Percentiles rank a stretch among this genome's conserved stretches.
Evolutionary conservation across 2,329 filamentous ascomycete genomes (phyloP).

Genomic region (Penicillium sp.): DNA sequence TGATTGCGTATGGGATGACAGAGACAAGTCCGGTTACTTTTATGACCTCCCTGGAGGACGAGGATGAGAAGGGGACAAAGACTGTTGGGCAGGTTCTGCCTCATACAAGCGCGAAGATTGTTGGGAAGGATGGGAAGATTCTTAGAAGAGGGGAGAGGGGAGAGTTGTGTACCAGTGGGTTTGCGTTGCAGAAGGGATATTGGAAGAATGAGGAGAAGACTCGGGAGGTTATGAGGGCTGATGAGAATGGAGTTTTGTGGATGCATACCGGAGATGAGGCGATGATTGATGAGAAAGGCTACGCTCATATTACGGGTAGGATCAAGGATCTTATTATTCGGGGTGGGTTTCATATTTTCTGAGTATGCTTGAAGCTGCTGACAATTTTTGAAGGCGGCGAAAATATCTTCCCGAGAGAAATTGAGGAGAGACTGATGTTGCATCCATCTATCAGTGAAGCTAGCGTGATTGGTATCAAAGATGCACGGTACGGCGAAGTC

Average conservation of each 20-base stretch:
- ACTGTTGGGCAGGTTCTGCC: constrained; percentile 25
- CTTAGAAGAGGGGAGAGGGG: background rate
- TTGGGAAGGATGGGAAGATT: background rate
- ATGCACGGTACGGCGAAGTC: constrained; percentile 49
- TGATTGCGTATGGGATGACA: background rate
- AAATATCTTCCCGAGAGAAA: constrained; percentile 68
- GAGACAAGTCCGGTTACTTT: constrained; percentile 5
- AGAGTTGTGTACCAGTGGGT: constrained; percentile 47
- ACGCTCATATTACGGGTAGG: constrained; percentile 67
- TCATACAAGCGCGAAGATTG: background rate
- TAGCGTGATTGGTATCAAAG: constrained; percentile 61
- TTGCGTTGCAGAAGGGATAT: constrained; percentile 61
- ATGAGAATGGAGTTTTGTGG: constrained; percentile 58
- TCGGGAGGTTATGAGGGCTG: constrained; percentile 64
- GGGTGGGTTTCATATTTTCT: constrained; percentile 40
- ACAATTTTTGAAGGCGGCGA: constrained; percentile 56
- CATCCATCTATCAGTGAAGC: constrained; percentile 61
- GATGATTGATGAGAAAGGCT: constrained; percentile 55
- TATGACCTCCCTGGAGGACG: constrained; percentile 16
- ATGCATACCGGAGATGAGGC: constrained; percentile 60
- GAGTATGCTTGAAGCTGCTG: background rate
- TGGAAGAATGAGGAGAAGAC: constrained; percentile 45
- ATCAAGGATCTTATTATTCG: constrained; percentile 77
- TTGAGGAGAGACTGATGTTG: constrained; percentile 64
- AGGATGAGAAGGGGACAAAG: constrained; percentile 15